Base-by-base conservation (phyloP, 2,329 filamentous ascomycete species). In the Teratosphaeria nubilosa region DNA sequence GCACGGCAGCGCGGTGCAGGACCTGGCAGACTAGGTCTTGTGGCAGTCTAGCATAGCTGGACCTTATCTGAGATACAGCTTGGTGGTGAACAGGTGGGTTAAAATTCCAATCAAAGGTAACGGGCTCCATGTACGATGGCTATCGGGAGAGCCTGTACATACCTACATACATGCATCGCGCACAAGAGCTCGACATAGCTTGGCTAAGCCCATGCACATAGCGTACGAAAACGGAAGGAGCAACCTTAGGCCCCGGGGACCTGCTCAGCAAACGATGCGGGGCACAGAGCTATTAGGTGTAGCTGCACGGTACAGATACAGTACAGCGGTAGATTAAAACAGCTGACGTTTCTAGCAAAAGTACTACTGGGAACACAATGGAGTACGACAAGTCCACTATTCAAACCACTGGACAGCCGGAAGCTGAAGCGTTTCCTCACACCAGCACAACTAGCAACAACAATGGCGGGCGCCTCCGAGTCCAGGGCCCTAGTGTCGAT, bases 321-420 rank as follows among this genome's bases (percentile, higher is more conserved):
- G 16, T 41, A n/a, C 13, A 14, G 5, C 16, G 11, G 16, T 5
- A 30, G 27, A 7, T 30, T 30, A 5, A 11, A 14, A 41, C 11
- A 16, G 34, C 2, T 3, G 11, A 16, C n/a, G 7, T 51, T 10
- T 30, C 20, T 16, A n/a, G 11, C 25, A 24, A n/a, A n/a, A 30
- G 50, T 13, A 30, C 50, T 7, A 5, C 27, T 30, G 27, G 27
- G 7, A 7, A 4, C 27, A 31, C 45, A 34, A 69, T 68, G 65
- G 66, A 66, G 50, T 68, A 68, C 63, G 64, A 67, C 60, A 64
- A 59, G 51, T 41, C 59, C 20, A 32, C 62, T 41, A 48, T 41
- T 45, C 6, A 53, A 32, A 48, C 55, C 27, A 10, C 54, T 41
- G 11, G 13, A 14, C 34, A 51, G 24, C 60, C 65, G 13, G 65